A percentile compares a stretch with the other conserved stretches of the same genome.
Conservation (phyloP, 352 stramenopile species). For the Peronospora farinosa region DNA sequence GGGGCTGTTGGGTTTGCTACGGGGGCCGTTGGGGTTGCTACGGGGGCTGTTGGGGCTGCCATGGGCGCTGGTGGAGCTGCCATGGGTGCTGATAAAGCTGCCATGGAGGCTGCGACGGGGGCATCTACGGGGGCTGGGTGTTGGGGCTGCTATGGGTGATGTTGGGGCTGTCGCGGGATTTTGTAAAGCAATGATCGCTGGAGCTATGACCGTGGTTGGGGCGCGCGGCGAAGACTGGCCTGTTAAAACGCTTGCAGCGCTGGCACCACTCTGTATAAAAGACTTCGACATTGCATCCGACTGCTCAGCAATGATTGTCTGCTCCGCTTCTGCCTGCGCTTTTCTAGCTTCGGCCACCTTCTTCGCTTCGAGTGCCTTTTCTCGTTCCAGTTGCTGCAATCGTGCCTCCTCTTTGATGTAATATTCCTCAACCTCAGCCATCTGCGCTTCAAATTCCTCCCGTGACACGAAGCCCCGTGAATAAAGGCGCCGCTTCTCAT, state of each 20-base stretch:
- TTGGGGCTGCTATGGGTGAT: not conserved
- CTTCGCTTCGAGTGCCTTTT: conserved; percentile 25
- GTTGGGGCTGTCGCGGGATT: not conserved
- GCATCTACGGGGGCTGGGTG: too few relatives aligned
- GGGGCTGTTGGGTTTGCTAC: not conserved
- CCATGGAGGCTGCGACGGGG: too few relatives aligned
- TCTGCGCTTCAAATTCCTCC: conserved; percentile 39
- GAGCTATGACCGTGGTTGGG: not conserved
- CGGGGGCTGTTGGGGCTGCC: not conserved
- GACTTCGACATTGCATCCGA: too few relatives aligned
- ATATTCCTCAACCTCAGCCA: conserved; percentile 30
- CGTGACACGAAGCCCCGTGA: conserved; percentile 52
- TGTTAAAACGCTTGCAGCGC: not conserved
- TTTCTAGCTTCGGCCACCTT: conserved; percentile 23
- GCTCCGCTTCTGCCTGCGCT: conserved; percentile 7
- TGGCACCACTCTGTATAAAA: too few relatives aligned
- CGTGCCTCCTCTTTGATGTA: conserved; percentile 32
- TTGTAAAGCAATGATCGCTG: not conserved
- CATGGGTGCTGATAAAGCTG: too few relatives aligned
- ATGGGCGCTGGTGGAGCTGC: not conserved
- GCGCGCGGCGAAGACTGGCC: not conserved
- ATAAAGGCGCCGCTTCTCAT: conserved; percentile 38
- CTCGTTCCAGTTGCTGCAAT: conserved; percentile 25
- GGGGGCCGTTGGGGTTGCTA: not conserved
- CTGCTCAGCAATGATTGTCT: conserved; percentile 1